These are phyloP conservation scores for Mycena amicta DNA, from an alignment of 768 basidiomycete genomes.

Conservation along the genomic window DNA sequence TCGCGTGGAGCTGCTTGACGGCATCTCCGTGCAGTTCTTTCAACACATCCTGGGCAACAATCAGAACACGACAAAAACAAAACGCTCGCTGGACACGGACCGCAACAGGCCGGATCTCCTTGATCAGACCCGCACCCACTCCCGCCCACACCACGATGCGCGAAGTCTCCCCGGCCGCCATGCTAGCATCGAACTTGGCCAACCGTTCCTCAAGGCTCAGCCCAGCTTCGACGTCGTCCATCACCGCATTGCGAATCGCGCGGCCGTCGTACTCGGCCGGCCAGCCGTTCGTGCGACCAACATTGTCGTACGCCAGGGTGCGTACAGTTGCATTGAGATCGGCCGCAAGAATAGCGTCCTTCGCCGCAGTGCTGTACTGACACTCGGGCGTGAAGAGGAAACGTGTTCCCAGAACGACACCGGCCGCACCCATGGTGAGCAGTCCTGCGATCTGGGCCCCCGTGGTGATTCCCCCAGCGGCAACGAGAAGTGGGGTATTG, in stretches of 20 bases:
- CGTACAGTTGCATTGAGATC: constrained; percentile 40
- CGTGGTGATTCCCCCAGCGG: constrained; percentile 60
- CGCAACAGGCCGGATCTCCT: too few relatives aligned
- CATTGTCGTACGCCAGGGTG: constrained; percentile 45
- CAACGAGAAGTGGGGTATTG: too few relatives aligned
- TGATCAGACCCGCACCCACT: too few relatives aligned
- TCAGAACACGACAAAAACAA: constrained; percentile 50
- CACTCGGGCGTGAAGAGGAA: constrained; percentile 55
- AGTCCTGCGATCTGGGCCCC: constrained; percentile 57
- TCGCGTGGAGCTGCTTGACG: too few relatives aligned
- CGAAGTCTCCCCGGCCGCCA: too few relatives aligned
- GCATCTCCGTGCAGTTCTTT: neutral
- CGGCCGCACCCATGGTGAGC: constrained; percentile 59
- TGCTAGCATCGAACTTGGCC: constrained; percentile 32
- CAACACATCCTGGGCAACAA: constrained; percentile 30
- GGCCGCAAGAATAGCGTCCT: too few relatives aligned
- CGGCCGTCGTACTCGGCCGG: constrained; percentile 41
- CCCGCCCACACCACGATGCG: too few relatives aligned
- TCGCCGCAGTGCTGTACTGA: too few relatives aligned
- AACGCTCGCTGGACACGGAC: constrained; percentile 34
- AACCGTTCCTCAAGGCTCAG: constrained; percentile 33
- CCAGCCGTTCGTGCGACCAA: too few relatives aligned
- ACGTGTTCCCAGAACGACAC: constrained; percentile 59
- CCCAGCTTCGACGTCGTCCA: too few relatives aligned
- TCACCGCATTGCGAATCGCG: constrained; percentile 33